Percentiles rank a stretch among this genome's conserved stretches.
These are phyloP conservation scores for Yarrowia yakushimensis DNA, from an alignment of 805 yeast genomes.

Conservation along the genomic window DNA sequence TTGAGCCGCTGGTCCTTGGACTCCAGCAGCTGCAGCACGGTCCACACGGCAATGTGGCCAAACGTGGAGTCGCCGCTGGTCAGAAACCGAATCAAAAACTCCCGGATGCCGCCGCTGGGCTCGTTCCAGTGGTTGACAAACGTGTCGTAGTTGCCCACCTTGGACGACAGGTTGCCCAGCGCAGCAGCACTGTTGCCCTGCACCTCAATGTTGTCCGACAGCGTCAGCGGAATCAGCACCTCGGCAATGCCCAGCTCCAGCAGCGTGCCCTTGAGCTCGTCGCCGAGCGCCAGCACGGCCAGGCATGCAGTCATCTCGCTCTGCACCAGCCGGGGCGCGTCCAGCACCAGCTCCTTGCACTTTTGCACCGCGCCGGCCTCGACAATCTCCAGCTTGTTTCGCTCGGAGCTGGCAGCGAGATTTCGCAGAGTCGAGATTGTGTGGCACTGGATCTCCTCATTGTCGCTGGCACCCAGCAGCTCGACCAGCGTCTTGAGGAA, in stretches of 20 bases:
- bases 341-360: conserved; percentile 80
- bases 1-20: conserved; percentile 64
- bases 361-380: conserved; percentile 95
- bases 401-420: conserved; percentile 91
- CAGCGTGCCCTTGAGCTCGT: conserved; percentile 81
- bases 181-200: conserved; percentile 99
- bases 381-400: conserved; percentile 83
- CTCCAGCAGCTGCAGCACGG: conserved; percentile 86
- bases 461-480: conserved; percentile 68
- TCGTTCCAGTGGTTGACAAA: conserved; percentile 73
- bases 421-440: conserved; percentile 95
- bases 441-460: conserved; percentile 97
- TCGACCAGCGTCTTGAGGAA: conserved; percentile 87
- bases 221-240: conserved; percentile 87
- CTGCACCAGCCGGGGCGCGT: conserved; percentile 88
- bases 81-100: conserved; percentile 76
- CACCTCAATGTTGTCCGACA: conserved; percentile 84
- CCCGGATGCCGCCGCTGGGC: conserved; percentile 81
- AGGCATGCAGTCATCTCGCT: conserved; percentile 95
- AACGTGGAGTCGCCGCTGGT: conserved; percentile 85
- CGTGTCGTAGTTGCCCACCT: conserved; percentile 77
- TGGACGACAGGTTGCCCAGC: conserved; percentile 87
- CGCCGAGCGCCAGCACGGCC: conserved; percentile 94
- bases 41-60: conserved; percentile 98
- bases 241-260: conserved; percentile 80